These are phyloP conservation scores for Mycosphaerelloides madeirae DNA, from an alignment of 2,329 filamentous ascomycete genomes.

Conservation along the genomic window DNA sequence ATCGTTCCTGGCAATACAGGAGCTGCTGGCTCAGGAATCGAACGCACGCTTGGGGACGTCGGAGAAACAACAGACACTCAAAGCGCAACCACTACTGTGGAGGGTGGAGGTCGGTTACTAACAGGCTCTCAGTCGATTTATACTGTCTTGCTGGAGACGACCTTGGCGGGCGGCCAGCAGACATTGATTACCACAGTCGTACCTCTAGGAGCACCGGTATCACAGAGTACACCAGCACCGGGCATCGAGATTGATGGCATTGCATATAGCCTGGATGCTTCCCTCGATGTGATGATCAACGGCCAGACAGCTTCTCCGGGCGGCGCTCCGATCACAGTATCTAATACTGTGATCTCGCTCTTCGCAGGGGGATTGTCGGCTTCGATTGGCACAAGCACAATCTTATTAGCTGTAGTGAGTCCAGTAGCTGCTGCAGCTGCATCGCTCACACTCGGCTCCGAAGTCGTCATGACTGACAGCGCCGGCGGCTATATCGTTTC, in stretches of 20 bases:
- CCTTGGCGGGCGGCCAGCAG: slow-evolving; percentile 1
- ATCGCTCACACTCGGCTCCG: not conserved
- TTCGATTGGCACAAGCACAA: not conserved
- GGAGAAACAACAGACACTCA: no score
- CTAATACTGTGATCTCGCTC: not conserved
- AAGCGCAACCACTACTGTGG: no score
- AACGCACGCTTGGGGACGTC: no score
- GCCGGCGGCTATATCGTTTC: slow-evolving; percentile 1
- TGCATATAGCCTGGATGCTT: not conserved
- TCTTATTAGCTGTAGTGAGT: not conserved
- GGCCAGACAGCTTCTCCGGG: not conserved
- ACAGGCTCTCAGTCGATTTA: not conserved
- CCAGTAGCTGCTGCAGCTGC: not conserved
- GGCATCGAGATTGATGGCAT: not conserved
- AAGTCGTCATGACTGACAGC: not conserved
- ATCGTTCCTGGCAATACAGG: not conserved
- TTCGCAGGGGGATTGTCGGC: not conserved
- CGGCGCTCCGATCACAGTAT: not conserved
- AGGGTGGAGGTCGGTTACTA: no score
- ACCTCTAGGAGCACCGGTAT: not conserved
- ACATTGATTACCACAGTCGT: slow-evolving; percentile 2
- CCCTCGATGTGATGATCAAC: not conserved
- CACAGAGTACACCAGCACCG: not conserved
- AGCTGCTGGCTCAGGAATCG: not conserved
- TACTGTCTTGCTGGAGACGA: slow-evolving; percentile 1